A percentile compares a stretch with the other conserved stretches of the same genome.
These are phyloP conservation scores for Leccinum olivaceopallidum DNA, from an alignment of 768 basidiomycete genomes.

Conservation along the genomic window DNA sequence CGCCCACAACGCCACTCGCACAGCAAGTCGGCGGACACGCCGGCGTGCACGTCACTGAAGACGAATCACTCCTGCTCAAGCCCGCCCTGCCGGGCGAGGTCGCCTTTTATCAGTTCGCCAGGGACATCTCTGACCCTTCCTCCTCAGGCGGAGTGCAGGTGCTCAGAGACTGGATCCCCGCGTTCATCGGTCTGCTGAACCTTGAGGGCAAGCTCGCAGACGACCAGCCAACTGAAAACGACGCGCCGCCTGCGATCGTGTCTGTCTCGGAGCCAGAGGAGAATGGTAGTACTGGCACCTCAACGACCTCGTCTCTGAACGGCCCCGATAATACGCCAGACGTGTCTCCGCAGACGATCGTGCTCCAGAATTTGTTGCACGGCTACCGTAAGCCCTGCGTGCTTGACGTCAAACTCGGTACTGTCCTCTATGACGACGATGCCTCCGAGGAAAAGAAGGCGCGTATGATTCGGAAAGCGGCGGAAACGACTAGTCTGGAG, in stretches of 20 bases:
- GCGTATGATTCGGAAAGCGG: conserved; percentile 74
- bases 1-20: conserved; percentile 37
- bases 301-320: conserved; percentile 41
- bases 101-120: conserved; percentile 65
- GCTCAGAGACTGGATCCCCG: conserved; percentile 65
- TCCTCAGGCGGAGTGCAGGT: conserved; percentile 5
- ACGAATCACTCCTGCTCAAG: conserved; percentile 82
- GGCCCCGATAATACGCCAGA: not conserved
- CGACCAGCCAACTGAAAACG: conserved; percentile 9
- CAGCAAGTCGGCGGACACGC: conserved; percentile 83
- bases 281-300: not conserved
- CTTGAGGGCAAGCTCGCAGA: conserved; percentile 52
- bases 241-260: conserved; percentile 23
- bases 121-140: conserved; percentile 28
- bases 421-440: conserved; percentile 73
- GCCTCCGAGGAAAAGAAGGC: conserved; percentile 71
- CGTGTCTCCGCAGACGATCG: conserved; percentile 58
- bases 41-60: conserved; percentile 68
- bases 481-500: conserved; percentile 66
- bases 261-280: conserved; percentile 33
- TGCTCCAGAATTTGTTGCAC: conserved; percentile 81
- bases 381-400: conserved; percentile 80
- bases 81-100: conserved; percentile 64
- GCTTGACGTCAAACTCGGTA: conserved; percentile 93
- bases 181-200: conserved; percentile 76